Evolutionary conservation across 2,329 filamentous ascomycete species (phyloP).

Genomic region (Aspergillus cejpii): DNA sequence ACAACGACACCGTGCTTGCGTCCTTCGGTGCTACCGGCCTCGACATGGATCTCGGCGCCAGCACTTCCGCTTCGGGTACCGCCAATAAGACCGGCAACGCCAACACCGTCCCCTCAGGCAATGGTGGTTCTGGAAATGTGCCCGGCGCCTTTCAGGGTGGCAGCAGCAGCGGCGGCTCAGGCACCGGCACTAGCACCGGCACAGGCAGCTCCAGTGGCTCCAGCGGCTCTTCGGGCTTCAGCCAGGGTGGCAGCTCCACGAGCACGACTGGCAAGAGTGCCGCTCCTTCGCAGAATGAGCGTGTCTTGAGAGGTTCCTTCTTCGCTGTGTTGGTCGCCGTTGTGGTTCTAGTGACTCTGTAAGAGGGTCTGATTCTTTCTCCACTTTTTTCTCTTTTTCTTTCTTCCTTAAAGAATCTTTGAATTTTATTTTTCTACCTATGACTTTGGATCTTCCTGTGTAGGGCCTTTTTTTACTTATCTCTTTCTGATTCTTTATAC

Average conservation of each 20-base stretch:
- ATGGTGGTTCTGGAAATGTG: slow-evolving; percentile 29
- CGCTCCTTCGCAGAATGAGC: slow-evolving; percentile 34
- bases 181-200: slow-evolving; percentile 11
- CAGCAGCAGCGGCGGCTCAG: slow-evolving; percentile 13
- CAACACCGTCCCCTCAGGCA: slow-evolving; percentile 30
- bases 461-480: slow-evolving; percentile 9
- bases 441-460: slow-evolving; percentile 1
- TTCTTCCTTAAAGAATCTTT: too few species aligned
- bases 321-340: slow-evolving; percentile 45
- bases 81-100: slow-evolving; percentile 9
- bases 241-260: slow-evolving; percentile 20
- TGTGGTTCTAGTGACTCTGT: slow-evolving; percentile 42
- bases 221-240: slow-evolving; percentile 26
- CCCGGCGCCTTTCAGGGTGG: slow-evolving; percentile 16
- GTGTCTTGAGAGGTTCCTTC: slow-evolving; percentile 40
- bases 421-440: slow-evolving; percentile 9
- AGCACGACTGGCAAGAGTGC: slow-evolving; percentile 15
- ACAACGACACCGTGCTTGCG: slow-evolving; percentile 67
- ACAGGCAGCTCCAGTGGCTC: slow-evolving; percentile 18
- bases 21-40: slow-evolving; percentile 76
- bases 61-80: slow-evolving; percentile 7
- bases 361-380: slow-evolving; percentile 18
- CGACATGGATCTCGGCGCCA: slow-evolving; percentile 50
- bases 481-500: slow-evolving; percentile 17
- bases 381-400: slow-evolving; percentile 13